These are phyloP conservation scores for Raddia distichophylla DNA, from an alignment of 176 grass and related monocot species.

Conservation along the genomic window DNA sequence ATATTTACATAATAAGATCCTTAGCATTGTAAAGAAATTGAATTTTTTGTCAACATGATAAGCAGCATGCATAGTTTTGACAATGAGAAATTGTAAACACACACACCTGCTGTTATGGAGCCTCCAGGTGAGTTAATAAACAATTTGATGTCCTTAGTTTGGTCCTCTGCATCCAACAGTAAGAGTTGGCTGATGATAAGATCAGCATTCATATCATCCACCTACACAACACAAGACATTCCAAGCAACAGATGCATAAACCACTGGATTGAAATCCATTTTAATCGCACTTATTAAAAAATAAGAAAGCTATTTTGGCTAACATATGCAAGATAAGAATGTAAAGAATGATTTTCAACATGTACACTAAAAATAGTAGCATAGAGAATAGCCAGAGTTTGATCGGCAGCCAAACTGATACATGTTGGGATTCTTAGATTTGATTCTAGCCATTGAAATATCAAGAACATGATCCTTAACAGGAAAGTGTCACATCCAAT, in stretches of 20 bases:
- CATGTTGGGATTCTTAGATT: background rate
- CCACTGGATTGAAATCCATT: conserved; percentile 10
- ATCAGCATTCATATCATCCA: conserved; percentile 84
- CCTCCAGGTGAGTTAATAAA: conserved; percentile 98
- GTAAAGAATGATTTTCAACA: conserved; percentile 19
- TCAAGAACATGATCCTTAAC: background rate
- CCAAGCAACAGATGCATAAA: conserved; percentile 36
- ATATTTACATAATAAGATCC: background rate
- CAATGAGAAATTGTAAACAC: conserved; percentile 36
- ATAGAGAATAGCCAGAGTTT: conserved; percentile 19
- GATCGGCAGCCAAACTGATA: background rate
- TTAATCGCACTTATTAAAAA: conserved; percentile 17
- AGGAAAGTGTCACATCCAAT: conserved; percentile 7
- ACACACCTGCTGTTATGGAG: conserved; percentile 76
- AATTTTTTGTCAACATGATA: conserved; percentile 14
- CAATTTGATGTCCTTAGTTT: conserved; percentile 87
- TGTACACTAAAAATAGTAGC: background rate
- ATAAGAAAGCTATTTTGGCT: background rate
- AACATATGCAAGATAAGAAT: conserved; percentile 7
- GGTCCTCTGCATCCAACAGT: conserved; percentile 84
- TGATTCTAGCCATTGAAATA: background rate
- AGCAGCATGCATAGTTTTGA: conserved; percentile 16
- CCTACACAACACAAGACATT: conserved; percentile 55
- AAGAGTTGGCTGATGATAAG: conserved; percentile 86
- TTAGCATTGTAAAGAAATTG: conserved; percentile 8